Evolutionary conservation across 2,329 filamentous ascomycete species (phyloP), one percentile per base, ranked within the genome.

Genomic region (Fusarium tupiense): DNA sequence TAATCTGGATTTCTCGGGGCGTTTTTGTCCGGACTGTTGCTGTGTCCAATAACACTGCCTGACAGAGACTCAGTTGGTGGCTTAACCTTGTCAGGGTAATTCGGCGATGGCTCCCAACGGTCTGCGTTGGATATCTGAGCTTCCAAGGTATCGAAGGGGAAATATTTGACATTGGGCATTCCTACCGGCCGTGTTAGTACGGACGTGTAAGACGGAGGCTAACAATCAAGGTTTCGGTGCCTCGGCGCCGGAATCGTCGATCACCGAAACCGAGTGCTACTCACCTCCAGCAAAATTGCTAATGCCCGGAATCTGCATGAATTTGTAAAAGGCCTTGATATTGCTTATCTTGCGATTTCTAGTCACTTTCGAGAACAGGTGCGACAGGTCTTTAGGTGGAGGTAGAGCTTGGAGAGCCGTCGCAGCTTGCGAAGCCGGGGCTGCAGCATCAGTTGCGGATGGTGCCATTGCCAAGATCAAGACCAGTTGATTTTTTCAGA

Each of bases 81-180:
- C 33, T 60, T 75, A 59, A 79, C 80, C 16, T 70, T 38, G 11
- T 53, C 60, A 14, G 90, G 89, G 53, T 87, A 84, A 80, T 92
- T 93, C 43, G 91, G 89, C 17, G 91, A 91, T 3, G 92, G 92
- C 40, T 89, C 87, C 87, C 93, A 96, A 82, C 95, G 90, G 73
- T 92, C 86, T 94, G 91, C 71, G 90, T 89, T 38, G 94, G 94
- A 50, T 70, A 92, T 90, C 74, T 92, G 91, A 46, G 95, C 94
- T 83, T 97, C 94, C 72, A 98, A 90, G 2, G 94, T 96, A 78
- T 98, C 95, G 83, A 93, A 98, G 14, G 95, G 95, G 80, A 98
- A 98, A 84, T 94, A 94, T 66, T 89, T 88, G 44, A 92, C 87
- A 82, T 96, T 92, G 22, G 95, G 95, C 29, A 97, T 89, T 69